Base-by-base conservation (phyloP, 805 yeast species). In the Wickerhamia fluorescens region DNA sequence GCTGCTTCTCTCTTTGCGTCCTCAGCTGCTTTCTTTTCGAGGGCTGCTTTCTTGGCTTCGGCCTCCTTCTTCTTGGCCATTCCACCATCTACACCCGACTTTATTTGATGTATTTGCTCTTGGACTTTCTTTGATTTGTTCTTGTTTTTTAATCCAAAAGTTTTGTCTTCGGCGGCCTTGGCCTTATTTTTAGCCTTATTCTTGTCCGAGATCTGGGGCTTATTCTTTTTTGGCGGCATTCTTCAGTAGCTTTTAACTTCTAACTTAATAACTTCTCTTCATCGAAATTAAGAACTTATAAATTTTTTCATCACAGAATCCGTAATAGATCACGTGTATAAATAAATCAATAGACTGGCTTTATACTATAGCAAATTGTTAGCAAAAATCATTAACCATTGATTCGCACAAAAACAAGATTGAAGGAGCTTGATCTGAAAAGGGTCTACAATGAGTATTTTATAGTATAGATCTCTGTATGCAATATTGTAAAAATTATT, bases 81-180 rank as follows among this genome's bases (percentile, higher is more conserved):
- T 49, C 71, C 61, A 39, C 67, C 61, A 63, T 72, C 57, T 7
- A 61, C 61, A 28, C 47, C 76, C 3, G 56, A 50, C 41, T 58
- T 47, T 40, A 63, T 58, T 36, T 59, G 66, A 17, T 40, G 61
- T 37, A 63, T 61, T 50, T 82, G 85, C 11, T 59, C 57, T 43
- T 77, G 79, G 14, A 82, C 80, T 47, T 80, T 92, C 48, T 89
- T 73, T 24, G 96, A 87, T 53, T 87, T 85, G 62, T 92, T 89
- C 56, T 92, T 92, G 56, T 92, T 92, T 52, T 88, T 92, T 68
- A 92, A 66, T 34, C 98, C 98, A 53, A 92, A 92, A 2, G 96
- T 85, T 62, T 85, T 88, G 59, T 92, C 79, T 18, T 70, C 97
- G 38, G 78, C 78, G 32, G 73, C 65, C 47, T 73, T 67, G 49